phyloP scores from a whole-genome alignment of 441 rosid genomes.

The Pelargonium cotyledonis region DNA sequence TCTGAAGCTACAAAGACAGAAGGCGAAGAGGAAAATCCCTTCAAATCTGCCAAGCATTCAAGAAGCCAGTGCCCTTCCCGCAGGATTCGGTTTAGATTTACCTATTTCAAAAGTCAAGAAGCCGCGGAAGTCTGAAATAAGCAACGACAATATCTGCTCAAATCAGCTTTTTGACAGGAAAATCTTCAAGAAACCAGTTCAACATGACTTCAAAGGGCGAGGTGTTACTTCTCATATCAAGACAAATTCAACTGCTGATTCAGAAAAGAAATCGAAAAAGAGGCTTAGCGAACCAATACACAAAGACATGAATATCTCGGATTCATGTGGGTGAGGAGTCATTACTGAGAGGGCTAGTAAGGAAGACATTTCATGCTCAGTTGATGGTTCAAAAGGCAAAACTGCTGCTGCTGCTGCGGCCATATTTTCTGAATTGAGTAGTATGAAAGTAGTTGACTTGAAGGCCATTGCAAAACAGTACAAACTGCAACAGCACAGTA shows the following conservation, averaged over 20 bases:
- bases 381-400: neutral
- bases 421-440: neutral
- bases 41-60: neutral
- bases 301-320: neutral
- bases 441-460: constrained; percentile 15
- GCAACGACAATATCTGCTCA: neutral
- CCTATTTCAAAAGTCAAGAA: constrained; percentile 4
- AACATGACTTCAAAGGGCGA: constrained; percentile 1
- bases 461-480: constrained; percentile 21
- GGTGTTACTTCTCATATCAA: neutral
- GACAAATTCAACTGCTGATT: neutral
- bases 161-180: constrained; percentile 6
- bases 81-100: neutral
- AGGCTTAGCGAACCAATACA: neutral
- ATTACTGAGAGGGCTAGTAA: neutral
- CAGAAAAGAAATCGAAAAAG: neutral
- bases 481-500: constrained; percentile 11
- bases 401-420: too few species aligned
- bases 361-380: neutral
- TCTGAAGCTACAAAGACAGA: constrained; percentile 1
- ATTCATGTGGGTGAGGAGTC: constrained; percentile 5
- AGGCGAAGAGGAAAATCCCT: constrained; percentile 11
- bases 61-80: neutral
- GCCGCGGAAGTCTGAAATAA: neutral
- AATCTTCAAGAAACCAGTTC: constrained; percentile 4